phyloP scores from a whole-genome alignment of 2,329 filamentous ascomycete species.

The Ceratocystis lukuohia region DNA sequence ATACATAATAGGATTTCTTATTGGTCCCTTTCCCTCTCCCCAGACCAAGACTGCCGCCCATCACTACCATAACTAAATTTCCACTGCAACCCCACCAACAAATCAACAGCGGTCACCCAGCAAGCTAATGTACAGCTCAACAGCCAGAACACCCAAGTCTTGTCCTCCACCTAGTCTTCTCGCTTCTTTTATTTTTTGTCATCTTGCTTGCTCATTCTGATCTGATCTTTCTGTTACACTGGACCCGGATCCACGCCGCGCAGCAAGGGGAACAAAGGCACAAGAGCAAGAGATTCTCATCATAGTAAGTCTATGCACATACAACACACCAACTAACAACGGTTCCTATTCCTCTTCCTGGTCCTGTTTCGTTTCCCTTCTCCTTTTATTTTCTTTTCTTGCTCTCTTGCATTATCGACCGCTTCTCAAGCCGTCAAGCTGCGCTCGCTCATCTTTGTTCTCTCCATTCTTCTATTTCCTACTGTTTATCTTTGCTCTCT shows the following conservation, averaged over 20 bases:
- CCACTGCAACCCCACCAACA: background rate
- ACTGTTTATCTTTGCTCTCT: background rate
- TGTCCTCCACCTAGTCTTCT: background rate
- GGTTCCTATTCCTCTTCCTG: background rate
- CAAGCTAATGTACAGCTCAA: background rate
- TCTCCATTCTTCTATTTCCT: background rate
- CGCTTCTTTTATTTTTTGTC: background rate
- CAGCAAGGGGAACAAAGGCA: background rate
- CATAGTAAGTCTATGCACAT: background rate
- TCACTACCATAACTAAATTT: background rate
- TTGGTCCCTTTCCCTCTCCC: background rate
- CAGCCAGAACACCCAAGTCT: background rate
- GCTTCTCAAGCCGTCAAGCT: background rate
- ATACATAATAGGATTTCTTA: background rate
- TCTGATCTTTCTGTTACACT: constrained; percentile 10
- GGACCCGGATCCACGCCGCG: background rate
- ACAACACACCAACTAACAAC: background rate
- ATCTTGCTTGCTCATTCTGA: background rate
- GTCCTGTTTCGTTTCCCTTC: constrained; percentile 2
- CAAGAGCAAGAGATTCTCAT: background rate
- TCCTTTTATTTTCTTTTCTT: constrained; percentile 3
- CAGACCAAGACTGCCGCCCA: background rate
- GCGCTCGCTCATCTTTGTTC: background rate
- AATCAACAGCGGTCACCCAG: background rate
- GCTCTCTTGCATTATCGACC: background rate